Evolutionary conservation across 495 filamentous ascomycete species (phyloP).

Genomic region (Neurospora sp.): DNA sequence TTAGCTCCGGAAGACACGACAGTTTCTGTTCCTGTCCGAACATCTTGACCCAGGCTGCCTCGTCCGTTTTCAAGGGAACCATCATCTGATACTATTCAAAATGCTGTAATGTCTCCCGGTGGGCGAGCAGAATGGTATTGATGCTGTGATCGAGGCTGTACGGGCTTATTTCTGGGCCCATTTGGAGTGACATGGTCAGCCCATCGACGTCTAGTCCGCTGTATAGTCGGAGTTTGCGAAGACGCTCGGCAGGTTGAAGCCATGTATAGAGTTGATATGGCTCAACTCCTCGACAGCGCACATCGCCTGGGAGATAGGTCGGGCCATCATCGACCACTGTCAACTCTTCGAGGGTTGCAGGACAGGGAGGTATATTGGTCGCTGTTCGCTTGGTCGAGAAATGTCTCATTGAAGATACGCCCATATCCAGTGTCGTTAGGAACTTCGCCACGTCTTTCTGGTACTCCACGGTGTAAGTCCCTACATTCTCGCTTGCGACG

Average conservation of each 20-base stretch:
- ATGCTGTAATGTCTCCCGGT: neutral
- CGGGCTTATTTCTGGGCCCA: neutral
- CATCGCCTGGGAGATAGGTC: neutral
- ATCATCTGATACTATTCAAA: neutral
- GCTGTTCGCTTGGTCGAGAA: neutral
- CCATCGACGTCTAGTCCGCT: neutral
- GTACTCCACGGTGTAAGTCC: neutral
- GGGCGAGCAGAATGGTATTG: neutral
- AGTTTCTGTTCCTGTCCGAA: neutral
- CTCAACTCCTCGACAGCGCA: neutral
- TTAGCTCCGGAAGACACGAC: neutral
- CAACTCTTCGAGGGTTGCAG: neutral
- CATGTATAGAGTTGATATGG: neutral
- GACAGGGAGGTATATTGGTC: neutral
- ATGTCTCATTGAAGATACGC: neutral
- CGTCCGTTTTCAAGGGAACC: neutral
- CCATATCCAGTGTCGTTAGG: neutral
- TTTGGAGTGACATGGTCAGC: neutral
- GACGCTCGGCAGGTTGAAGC: neutral
- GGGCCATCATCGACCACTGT: neutral
- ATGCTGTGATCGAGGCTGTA: neutral
- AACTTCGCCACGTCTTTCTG: neutral
- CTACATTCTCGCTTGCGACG: neutral
- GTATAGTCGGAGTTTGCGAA: neutral
- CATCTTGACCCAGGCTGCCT: neutral